Evolutionary conservation across 2,329 filamentous ascomycete species (phyloP).

Genomic region (Cercospora sp.): DNA sequence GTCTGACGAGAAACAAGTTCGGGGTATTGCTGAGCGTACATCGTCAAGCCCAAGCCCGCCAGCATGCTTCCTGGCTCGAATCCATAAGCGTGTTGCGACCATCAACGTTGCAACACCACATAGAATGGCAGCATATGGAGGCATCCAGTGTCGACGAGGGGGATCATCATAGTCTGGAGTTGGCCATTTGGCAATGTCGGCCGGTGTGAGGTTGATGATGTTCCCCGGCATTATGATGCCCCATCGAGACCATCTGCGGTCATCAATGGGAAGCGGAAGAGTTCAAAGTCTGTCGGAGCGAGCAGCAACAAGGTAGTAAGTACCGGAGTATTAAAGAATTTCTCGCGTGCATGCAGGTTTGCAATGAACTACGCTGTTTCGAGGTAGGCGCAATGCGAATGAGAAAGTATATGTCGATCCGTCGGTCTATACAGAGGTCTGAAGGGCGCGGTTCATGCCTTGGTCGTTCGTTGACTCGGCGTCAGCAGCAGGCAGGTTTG

Average conservation of each 20-base stretch:
- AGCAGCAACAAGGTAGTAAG: neutral
- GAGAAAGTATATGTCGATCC: conserved; percentile 16
- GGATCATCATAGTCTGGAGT: conserved; percentile 37
- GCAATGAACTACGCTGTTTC: conserved; percentile 6
- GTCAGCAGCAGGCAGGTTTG: neutral
- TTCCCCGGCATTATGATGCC: conserved; percentile 34
- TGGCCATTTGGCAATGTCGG: conserved; percentile 39
- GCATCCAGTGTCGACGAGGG: conserved; percentile 37
- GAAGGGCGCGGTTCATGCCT: conserved; percentile 1
- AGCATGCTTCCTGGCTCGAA: conserved; percentile 34
- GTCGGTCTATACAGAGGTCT: neutral
- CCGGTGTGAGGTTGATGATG: conserved; percentile 32
- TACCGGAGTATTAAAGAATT: neutral
- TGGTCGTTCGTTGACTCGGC: neutral
- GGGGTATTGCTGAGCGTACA: conserved; percentile 18
- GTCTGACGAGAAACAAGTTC: neutral
- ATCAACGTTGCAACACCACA: conserved; percentile 33
- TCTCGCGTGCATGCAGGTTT: conserved; percentile 1
- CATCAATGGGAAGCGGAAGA: neutral
- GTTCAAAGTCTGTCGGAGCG: neutral
- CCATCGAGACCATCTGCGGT: conserved; percentile 1
- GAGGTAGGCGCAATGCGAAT: conserved; percentile 7
- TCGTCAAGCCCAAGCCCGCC: conserved; percentile 39
- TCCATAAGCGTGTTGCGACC: conserved; percentile 33
- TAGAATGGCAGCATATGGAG: conserved; percentile 34